A percentile compares a stretch with the other conserved stretches of the same genome.
phyloP scores from a whole-genome alignment of 148 eudicot genomes.

The Oxyria digyna region DNA sequence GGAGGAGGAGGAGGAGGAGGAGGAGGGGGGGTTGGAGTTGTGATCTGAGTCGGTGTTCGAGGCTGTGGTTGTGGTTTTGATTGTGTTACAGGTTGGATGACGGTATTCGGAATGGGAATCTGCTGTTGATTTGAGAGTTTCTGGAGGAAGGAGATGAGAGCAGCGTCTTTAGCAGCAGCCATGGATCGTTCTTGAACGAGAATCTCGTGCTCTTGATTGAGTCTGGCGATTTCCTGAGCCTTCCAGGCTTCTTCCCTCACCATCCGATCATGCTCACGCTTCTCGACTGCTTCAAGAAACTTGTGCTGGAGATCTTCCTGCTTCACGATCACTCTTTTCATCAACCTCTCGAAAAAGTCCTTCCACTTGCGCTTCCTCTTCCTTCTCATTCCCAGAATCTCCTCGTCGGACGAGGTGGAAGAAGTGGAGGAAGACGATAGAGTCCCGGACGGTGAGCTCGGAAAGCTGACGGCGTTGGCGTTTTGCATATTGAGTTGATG shows the following conservation, averaged over 20 bases:
- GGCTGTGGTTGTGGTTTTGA: background rate
- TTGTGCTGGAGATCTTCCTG: constrained; percentile 68
- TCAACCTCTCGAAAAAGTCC: constrained; percentile 54
- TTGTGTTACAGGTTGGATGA: constrained; percentile 6
- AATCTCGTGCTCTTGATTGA: constrained; percentile 61
- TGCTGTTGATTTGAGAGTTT: constrained; percentile 56
- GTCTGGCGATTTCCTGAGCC: constrained; percentile 48
- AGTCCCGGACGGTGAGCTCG: constrained; percentile 9
- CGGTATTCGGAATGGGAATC: constrained; percentile 19
- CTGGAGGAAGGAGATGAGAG: constrained; percentile 54
- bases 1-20: background rate
- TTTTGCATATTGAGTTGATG: constrained; percentile 52
- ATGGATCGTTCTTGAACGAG: constrained; percentile 58
- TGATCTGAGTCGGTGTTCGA: background rate
- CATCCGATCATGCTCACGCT: constrained; percentile 58
- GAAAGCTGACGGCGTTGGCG: constrained; percentile 18
- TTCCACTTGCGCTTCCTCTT: constrained; percentile 80
- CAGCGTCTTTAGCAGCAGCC: constrained; percentile 76
- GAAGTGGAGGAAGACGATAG: constrained; percentile 33
- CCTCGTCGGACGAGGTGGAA: constrained; percentile 78
- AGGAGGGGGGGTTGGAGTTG: too few relatives aligned
- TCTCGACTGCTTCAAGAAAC: constrained; percentile 65
- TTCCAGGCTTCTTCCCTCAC: constrained; percentile 82
- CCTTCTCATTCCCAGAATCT: constrained; percentile 38
- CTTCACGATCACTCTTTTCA: constrained; percentile 57